Evolutionary conservation across 768 basidiomycete genomes (phyloP).

Genomic region (Mycena rosella): DNA sequence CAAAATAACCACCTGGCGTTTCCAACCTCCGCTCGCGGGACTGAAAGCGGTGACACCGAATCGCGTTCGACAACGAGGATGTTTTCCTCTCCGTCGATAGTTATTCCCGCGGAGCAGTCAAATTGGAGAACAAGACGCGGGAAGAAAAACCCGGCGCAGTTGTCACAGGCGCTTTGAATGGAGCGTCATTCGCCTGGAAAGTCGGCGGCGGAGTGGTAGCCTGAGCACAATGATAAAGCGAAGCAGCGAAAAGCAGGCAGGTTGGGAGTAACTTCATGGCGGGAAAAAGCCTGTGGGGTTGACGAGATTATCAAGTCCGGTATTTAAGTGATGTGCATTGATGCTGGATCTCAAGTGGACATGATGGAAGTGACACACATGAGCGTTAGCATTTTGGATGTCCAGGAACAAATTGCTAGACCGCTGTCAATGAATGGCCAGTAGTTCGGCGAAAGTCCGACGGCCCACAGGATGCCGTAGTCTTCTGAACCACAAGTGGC

Average conservation of each 20-base stretch:
- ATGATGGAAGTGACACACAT: too few species aligned
- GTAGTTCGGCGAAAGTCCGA: too few species aligned
- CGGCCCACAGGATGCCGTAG: too few species aligned
- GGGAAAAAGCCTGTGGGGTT: too few species aligned
- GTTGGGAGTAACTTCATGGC: not conserved
- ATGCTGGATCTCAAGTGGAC: too few species aligned
- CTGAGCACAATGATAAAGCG: not conserved
- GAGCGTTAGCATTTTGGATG: too few species aligned
- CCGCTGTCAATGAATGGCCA: too few species aligned
- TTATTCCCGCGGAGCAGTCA: slow-evolving; percentile 58
- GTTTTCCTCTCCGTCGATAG: slow-evolving; percentile 53
- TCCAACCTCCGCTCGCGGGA: slow-evolving; percentile 48
- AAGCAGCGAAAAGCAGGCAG: not conserved
- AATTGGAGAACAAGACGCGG: slow-evolving; percentile 54
- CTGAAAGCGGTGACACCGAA: slow-evolving; percentile 57
- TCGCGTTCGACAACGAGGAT: slow-evolving; percentile 58
- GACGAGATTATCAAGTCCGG: too few species aligned
- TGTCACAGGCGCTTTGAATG: slow-evolving; percentile 52
- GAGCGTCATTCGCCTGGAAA: slow-evolving; percentile 48
- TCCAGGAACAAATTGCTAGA: too few species aligned
- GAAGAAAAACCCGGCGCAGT: slow-evolving; percentile 51
- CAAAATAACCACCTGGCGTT: slow-evolving; percentile 52
- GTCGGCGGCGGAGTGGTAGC: slow-evolving; percentile 16
- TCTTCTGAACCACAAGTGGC: too few species aligned
- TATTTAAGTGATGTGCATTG: too few species aligned